Evolutionary conservation across 805 yeast genomes (phyloP).

Genomic region (Candida odintsovae): DNA sequence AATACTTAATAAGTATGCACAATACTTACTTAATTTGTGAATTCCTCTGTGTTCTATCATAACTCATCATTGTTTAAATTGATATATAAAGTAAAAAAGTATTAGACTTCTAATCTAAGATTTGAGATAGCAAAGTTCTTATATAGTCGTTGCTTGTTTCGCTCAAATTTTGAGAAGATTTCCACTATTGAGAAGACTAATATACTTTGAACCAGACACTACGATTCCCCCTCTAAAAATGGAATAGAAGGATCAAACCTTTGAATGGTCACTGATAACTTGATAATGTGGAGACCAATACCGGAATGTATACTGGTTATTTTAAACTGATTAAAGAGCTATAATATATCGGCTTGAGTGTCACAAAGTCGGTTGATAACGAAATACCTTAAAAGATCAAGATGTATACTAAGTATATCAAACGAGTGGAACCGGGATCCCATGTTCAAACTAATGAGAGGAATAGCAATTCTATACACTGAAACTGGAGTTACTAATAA

Average conservation of each 20-base stretch:
- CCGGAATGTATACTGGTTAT: background rate
- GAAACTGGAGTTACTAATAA: background rate
- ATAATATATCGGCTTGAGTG: too few species aligned
- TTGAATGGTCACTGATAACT: background rate
- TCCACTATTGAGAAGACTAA: background rate
- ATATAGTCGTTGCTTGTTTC: background rate
- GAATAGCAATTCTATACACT: background rate
- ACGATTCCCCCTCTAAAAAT: background rate
- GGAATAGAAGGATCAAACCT: too few species aligned
- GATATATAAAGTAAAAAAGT: background rate
- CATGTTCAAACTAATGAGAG: background rate
- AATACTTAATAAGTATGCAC: background rate
- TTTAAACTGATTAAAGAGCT: too few species aligned
- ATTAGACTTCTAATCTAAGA: background rate
- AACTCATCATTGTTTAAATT: constrained; percentile 8
- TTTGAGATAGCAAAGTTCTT: background rate
- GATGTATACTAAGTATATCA: too few species aligned
- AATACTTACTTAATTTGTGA: constrained; percentile 7
- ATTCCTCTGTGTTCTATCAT: constrained; percentile 2
- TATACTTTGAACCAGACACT: background rate
- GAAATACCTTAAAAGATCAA: too few species aligned
- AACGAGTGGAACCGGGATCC: too few species aligned
- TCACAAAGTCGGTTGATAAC: too few species aligned
- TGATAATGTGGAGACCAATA: background rate
- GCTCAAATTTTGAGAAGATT: background rate